phyloP scores from a whole-genome alignment of 164 flowering plant genomes.

The Protea cynaroides region DNA sequence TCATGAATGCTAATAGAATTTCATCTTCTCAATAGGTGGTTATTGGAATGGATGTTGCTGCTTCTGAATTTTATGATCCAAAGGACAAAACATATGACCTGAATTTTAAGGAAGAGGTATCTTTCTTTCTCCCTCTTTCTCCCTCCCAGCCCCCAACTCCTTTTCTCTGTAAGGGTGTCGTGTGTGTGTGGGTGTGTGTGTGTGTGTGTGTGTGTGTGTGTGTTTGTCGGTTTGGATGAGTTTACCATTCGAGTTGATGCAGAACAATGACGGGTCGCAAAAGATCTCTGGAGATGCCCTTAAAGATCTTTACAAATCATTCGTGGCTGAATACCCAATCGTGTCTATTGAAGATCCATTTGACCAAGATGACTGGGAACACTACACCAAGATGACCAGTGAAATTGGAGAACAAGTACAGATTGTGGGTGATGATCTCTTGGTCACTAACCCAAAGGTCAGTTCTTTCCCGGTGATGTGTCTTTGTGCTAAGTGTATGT shows the following conservation, averaged over 20 bases:
- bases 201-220: too few species aligned
- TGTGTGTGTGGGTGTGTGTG: too few species aligned
- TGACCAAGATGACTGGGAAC: conserved; percentile 96
- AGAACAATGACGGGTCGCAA: conserved; percentile 76
- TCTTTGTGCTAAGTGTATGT: too few species aligned
- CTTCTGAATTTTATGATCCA: conserved; percentile 72
- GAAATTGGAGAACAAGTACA: conserved; percentile 71
- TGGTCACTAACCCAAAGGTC: conserved; percentile 94
- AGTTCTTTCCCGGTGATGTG: neutral
- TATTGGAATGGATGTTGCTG: conserved; percentile 98
- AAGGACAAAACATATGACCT: conserved; percentile 72
- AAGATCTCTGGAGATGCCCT: conserved; percentile 79
- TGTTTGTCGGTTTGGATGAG: too few species aligned
- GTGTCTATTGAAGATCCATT: conserved; percentile 92
- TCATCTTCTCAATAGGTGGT: conserved; percentile 45
- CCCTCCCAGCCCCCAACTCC: neutral
- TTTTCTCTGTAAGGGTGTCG: too few species aligned
- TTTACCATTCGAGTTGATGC: conserved; percentile 7
- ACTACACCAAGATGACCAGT: conserved; percentile 57
- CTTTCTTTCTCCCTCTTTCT: neutral
- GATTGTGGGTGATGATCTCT: conserved; percentile 89
- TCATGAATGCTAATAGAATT: neutral
- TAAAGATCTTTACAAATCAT: conserved; percentile 78
- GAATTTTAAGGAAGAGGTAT: conserved; percentile 88
- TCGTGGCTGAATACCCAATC: conserved; percentile 75